Conservation (phyloP, 768 basidiomycete genomes). For the Pholiota microspora region DNA sequence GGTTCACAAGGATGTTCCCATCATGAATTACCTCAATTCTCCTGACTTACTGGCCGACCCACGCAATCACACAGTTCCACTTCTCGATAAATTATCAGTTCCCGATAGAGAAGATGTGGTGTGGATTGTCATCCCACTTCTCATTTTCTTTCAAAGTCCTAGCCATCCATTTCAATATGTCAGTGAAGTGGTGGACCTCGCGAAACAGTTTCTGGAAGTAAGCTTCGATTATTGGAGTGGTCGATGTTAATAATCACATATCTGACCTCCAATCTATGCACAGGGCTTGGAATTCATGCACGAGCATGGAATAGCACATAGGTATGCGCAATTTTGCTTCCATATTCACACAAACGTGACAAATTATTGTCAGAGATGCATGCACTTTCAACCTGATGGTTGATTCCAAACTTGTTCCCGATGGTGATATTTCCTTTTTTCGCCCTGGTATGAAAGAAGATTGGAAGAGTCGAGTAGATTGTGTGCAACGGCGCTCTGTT, state of each 20-base stretch:
- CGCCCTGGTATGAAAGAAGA: background rate
- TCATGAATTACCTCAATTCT: background rate
- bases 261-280: too few relatives aligned
- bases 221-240: background rate
- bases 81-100: background rate
- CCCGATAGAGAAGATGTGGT: background rate
- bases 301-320: constrained; percentile 6
- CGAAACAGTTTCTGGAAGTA: constrained; percentile 1
- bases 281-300: constrained; percentile 12
- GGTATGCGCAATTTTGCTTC: background rate
- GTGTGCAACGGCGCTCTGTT: constrained; percentile 17
- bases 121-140: constrained; percentile 3
- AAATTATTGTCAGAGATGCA: constrained; percentile 8
- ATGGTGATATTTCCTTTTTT: constrained; percentile 5
- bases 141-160: background rate
- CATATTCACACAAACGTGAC: too few relatives aligned
- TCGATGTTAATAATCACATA: too few relatives aligned
- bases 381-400: constrained; percentile 15
- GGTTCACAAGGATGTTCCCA: background rate
- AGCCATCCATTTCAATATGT: background rate
- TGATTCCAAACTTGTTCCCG: constrained; percentile 13
- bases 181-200: background rate
- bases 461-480: background rate
- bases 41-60: background rate
- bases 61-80: constrained; percentile 4